Evolutionary conservation across 2,329 filamentous ascomycete species (phyloP).

Genomic region (Calonectria pauciramosa): DNA sequence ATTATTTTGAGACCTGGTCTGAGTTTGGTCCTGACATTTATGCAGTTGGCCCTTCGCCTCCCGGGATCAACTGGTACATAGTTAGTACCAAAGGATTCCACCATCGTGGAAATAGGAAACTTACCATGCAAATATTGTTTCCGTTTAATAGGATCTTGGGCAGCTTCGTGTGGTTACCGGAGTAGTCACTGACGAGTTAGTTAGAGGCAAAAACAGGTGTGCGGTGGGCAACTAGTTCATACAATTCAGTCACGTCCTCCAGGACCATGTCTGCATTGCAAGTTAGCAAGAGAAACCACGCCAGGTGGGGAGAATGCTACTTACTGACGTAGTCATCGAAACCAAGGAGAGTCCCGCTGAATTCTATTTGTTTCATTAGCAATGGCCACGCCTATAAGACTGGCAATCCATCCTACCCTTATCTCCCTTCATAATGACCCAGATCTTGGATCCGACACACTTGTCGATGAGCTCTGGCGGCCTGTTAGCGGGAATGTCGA

Average conservation of each 20-base stretch:
- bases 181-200: conserved; percentile 81
- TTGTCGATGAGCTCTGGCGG: conserved; percentile 94
- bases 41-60: conserved; percentile 76
- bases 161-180: conserved; percentile 87
- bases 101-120: conserved; percentile 35
- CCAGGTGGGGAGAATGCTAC: conserved; percentile 61
- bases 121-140: conserved; percentile 99
- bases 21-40: conserved; percentile 20
- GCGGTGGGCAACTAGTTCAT: conserved; percentile 50
- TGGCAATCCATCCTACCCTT: conserved; percentile 74
- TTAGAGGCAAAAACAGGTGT: neutral
- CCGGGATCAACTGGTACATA: conserved; percentile 77
- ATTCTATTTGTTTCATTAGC: conserved; percentile 73
- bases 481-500: conserved; percentile 35
- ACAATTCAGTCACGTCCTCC: conserved; percentile 98
- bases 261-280: conserved; percentile 88
- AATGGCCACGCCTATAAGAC: neutral
- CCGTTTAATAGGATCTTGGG: conserved; percentile 96
- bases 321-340: conserved; percentile 99
- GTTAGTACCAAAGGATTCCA: conserved; percentile 21
- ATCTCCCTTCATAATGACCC: conserved; percentile 99
- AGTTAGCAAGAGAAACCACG: neutral
- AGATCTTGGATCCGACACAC: conserved; percentile 96
- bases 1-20: conserved; percentile 29
- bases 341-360: conserved; percentile 92